A percentile compares a stretch with the other conserved stretches of the same genome.
Conservation (phyloP, 169 alveolate species). For the Plasmodium falciparum region DNA sequence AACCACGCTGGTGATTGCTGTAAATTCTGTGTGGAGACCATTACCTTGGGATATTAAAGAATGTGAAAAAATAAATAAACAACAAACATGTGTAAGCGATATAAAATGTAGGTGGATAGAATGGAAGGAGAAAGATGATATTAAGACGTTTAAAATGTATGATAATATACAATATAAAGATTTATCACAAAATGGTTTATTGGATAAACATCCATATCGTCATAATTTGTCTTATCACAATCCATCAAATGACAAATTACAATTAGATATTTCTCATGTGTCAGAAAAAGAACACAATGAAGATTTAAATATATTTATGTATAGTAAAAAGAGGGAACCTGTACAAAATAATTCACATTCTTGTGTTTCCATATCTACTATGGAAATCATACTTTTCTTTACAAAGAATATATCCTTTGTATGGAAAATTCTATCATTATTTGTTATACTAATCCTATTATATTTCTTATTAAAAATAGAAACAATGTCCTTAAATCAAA, state of each 20-base stretch:
- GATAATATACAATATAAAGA: no score
- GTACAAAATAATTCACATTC: neutral
- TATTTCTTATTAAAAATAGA: conserved; percentile 49
- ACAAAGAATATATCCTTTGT: conserved; percentile 12
- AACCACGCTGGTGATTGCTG: conserved; percentile 14
- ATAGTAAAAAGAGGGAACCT: neutral
- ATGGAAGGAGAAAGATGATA: neutral
- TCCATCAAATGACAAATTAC: no score
- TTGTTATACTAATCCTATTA: conserved; percentile 19
- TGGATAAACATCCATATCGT: no score
- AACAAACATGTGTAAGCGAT: conserved; percentile 1
- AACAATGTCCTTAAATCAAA: conserved; percentile 31
- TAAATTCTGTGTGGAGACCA: conserved; percentile 9
- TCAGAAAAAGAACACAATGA: no score
- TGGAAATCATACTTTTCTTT: conserved; percentile 23
- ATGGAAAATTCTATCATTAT: conserved; percentile 12
- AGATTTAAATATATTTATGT: no score
- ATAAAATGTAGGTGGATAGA: conserved; percentile 52
- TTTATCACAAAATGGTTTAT: no score
- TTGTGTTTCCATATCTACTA: conserved; percentile 18
- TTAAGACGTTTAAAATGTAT: neutral
- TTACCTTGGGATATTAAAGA: conserved; percentile 47
- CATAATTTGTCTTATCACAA: no score
- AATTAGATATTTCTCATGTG: no score
- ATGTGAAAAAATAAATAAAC: conserved; percentile 22